Percentiles rank a stretch among this genome's conserved stretches.
phyloP scores from a whole-genome alignment of 306 rosid genomes.

The Cicer judaicum region DNA sequence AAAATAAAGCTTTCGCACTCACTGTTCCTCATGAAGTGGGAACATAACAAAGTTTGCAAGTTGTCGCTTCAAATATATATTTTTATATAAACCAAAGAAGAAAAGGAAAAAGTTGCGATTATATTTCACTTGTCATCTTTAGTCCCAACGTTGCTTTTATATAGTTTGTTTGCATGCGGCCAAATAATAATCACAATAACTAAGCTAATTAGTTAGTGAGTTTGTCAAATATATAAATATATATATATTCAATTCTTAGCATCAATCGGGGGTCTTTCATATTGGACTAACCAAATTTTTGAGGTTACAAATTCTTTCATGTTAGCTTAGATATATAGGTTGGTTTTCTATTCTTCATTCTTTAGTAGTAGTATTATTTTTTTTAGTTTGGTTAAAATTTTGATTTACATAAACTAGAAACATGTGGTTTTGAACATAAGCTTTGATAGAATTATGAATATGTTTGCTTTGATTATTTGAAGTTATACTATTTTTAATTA shows the following conservation, averaged over 20 bases:
- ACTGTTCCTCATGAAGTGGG: conserved; percentile 39
- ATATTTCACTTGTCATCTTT: conserved; percentile 45
- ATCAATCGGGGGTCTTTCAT: conserved; percentile 18
- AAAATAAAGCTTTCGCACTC: conserved; percentile 31
- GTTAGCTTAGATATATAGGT: conserved; percentile 30
- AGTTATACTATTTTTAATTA: not conserved
- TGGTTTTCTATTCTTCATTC: conserved; percentile 44
- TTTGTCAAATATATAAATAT: conserved; percentile 37
- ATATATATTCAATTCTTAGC: conserved; percentile 36
- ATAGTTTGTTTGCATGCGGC: conserved; percentile 49
- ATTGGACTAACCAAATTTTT: conserved; percentile 29
- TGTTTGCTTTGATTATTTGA: not conserved
- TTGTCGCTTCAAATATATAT: conserved; percentile 45
- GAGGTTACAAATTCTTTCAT: conserved; percentile 44
- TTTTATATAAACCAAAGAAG: conserved; percentile 37
- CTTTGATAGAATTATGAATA: too few relatives aligned
- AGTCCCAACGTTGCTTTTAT: conserved; percentile 50
- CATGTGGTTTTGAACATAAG: not conserved
- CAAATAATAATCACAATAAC: conserved; percentile 24
- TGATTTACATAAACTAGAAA: not conserved
- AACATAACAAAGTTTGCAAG: conserved; percentile 48
- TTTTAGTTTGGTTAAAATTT: conserved; percentile 17
- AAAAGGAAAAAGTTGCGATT: conserved; percentile 43
- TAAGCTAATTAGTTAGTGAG: conserved; percentile 23
- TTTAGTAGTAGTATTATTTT: not conserved